Evolutionary conservation across 1,139 yeast genomes (phyloP), one percentile per base, ranked within the genome.

Genomic region (Pichia sp.): DNA sequence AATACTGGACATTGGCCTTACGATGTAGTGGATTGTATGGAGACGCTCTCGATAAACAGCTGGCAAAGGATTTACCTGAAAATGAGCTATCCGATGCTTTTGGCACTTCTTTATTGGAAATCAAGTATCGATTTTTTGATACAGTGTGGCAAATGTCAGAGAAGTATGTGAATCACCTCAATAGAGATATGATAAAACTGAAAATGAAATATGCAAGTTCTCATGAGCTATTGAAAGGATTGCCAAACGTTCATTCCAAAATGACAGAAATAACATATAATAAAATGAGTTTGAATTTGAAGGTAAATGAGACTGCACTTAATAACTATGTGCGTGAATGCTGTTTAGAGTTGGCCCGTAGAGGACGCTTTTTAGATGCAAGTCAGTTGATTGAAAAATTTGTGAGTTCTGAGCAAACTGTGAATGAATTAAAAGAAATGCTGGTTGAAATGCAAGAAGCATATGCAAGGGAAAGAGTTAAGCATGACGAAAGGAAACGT

Each of bases 311-410:
- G 45, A 56, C 57, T 32, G 19, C 64, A 2, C 50, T 65, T 4
- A 26, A 60, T 30, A 54, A 62, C 8, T 67, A 63, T 50, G 51
- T 67, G 41, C 59, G 61, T 36, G 47, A 42, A 13, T 66, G 70
- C 50, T 57, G 66, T n/a, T 50, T 57, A 8, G 62, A 61, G 49
- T 54, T 68, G 15, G 64, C 63, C 42, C 52, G 57, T 40, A 53
- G 55, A 16, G 57, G 61, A 2, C 55, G 58, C 26, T 66, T 64
- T 30, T 61, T 62, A 47, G 60, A 64, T 48, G 69, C 70, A 1
- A 65, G 63, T 44, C 56, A 54, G n/a, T 11, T 69, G 40, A 60
- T 68, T 41, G 60, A 63, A 23, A 55, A 51, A 15, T 67, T 66
- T 34, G 47, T 54, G 8, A 43, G 34, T 16, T 50, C 57, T 2